These are phyloP conservation scores for Mychonastes homosphaera DNA, from an alignment of 139 green algal species.

Conservation along the genomic window DNA sequence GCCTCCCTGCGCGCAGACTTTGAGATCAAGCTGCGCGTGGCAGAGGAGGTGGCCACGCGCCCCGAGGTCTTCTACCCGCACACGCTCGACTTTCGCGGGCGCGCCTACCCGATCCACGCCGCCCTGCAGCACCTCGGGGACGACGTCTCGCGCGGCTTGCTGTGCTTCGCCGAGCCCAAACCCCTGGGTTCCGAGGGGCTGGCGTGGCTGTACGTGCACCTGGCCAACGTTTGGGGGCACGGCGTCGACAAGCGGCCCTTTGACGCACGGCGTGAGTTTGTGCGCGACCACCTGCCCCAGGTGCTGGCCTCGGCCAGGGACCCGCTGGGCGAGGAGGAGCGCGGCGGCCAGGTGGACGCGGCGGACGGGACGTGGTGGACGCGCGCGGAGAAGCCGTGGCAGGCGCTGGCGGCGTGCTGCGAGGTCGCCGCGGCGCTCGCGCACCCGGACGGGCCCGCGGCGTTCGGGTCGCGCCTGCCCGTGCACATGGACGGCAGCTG, in stretches of 20 bases:
- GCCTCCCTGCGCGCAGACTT: constrained; percentile 13
- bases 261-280: constrained; percentile 49
- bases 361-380: constrained; percentile 56
- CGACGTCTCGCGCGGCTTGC: constrained; percentile 73
- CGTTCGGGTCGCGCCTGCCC: constrained; percentile 59
- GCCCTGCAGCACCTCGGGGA: constrained; percentile 90
- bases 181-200: constrained; percentile 70
- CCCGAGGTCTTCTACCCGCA: constrained; percentile 16
- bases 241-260: constrained; percentile 78
- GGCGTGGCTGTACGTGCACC: constrained; percentile 71
- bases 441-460: constrained; percentile 24
- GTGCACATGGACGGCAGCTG: constrained; percentile 89
- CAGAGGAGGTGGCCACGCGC: constrained; percentile 1
- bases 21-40: constrained; percentile 10
- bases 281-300: constrained; percentile 37
- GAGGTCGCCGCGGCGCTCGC: constrained; percentile 66
- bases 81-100: constrained; percentile 42
- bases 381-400: constrained; percentile 77
- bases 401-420: constrained; percentile 81
- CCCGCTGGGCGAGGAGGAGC: too few species aligned
- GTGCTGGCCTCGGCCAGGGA: constrained; percentile 49
- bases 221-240: constrained; percentile 78
- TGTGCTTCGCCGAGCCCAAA: constrained; percentile 63
- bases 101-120: constrained; percentile 91
- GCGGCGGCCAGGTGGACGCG: constrained; percentile 22